A percentile compares a stretch with the other conserved stretches of the same genome.
Conservation (phyloP, 305 asterid species). For the Fraxinus floribunda region DNA sequence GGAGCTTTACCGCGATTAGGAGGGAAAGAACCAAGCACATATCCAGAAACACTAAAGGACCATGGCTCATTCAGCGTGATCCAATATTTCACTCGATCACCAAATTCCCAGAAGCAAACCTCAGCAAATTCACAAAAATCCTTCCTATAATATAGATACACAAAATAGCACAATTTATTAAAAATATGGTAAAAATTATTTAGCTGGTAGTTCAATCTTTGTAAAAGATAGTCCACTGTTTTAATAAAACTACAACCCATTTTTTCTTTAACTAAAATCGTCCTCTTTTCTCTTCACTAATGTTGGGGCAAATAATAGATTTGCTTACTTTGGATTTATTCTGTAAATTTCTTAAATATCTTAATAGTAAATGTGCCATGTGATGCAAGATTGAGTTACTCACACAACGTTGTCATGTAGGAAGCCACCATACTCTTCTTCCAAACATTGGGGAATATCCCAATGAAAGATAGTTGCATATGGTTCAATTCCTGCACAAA, state of each 20-base stretch:
- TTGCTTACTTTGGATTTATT: too few species aligned
- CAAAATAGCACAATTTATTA: too few species aligned
- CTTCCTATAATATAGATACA: conserved; percentile 11
- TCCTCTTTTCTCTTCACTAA: background rate
- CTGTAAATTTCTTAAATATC: too few species aligned
- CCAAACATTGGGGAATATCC: conserved; percentile 40
- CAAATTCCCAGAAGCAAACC: conserved; percentile 50
- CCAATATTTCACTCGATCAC: conserved; percentile 56
- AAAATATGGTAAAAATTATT: background rate
- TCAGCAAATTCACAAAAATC: conserved; percentile 43
- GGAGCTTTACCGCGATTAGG: conserved; percentile 39
- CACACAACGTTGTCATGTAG: conserved; percentile 27
- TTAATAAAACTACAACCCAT: too few species aligned
- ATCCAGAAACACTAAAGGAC: conserved; percentile 20
- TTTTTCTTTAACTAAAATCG: too few species aligned
- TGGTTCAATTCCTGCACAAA: conserved; percentile 28
- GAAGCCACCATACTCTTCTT: conserved; percentile 38
- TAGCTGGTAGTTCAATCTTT: background rate
- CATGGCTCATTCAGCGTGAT: conserved; percentile 54
- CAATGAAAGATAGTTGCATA: conserved; percentile 39
- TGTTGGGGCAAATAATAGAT: background rate
- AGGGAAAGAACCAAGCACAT: conserved; percentile 36
- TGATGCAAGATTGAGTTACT: conserved; percentile 12
- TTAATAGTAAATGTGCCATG: background rate
- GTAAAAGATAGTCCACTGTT: too few species aligned